Conservation (phyloP, 2,329 filamentous ascomycete species). For the Clathrospora elynae region DNA sequence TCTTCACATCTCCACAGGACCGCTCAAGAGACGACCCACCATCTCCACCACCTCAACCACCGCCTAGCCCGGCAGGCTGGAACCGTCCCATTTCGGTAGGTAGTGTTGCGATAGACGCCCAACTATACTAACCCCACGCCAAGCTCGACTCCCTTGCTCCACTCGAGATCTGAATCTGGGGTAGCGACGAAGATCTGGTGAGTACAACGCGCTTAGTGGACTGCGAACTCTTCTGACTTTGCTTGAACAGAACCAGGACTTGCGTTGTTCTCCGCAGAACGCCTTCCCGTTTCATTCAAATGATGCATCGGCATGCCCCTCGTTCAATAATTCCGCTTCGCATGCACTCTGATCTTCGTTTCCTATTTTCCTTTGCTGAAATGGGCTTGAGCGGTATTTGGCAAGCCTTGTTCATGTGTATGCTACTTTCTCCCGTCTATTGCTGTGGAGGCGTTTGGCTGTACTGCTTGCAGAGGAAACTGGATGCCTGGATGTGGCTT, state of each 20-base stretch:
- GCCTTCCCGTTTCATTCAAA: slow-evolving; percentile 1
- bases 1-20: slow-evolving; percentile 18
- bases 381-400: not conserved
- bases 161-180: slow-evolving; percentile 20
- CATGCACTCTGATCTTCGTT: not conserved
- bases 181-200: slow-evolving; percentile 2
- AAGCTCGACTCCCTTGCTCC: slow-evolving; percentile 31
- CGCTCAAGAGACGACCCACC: slow-evolving; percentile 47
- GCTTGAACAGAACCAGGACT: not conserved
- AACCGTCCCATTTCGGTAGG: slow-evolving; percentile 24
- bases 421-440: not conserved
- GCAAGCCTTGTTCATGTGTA: not conserved
- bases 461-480: not conserved
- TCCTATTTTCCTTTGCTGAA: not conserved
- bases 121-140: slow-evolving; percentile 18
- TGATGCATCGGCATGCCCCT: slow-evolving; percentile 1
- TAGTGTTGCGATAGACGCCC: slow-evolving; percentile 11
- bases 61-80: slow-evolving; percentile 47
- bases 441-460: not conserved
- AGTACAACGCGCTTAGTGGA: not conserved
- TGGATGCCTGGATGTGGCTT: not conserved
- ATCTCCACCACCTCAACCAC: slow-evolving; percentile 49
- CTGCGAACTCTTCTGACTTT: slow-evolving; percentile 5
- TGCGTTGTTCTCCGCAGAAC: not conserved
- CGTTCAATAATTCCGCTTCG: not conserved